Conservation (phyloP, 768 basidiomycete genomes). For the Leccinum subgranulosum region DNA sequence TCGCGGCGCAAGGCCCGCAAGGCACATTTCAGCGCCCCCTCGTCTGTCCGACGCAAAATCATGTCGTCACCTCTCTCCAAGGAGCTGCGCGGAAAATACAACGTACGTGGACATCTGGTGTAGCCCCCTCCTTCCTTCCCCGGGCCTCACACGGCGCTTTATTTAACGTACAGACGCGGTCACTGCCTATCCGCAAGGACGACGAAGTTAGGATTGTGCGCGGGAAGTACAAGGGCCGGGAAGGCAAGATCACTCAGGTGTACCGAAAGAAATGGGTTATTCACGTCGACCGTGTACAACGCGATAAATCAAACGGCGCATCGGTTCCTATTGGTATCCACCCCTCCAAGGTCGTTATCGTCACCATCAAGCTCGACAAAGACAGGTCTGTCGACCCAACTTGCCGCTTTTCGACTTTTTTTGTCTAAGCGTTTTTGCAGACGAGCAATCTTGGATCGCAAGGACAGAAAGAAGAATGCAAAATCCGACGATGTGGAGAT, state of each 20-base stretch:
- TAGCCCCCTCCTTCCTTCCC: not conserved
- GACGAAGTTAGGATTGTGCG: slow-evolving; percentile 97
- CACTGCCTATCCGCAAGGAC: slow-evolving; percentile 94
- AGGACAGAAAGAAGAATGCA: slow-evolving; percentile 68
- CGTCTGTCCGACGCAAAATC: slow-evolving; percentile 92
- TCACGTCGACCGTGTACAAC: slow-evolving; percentile 95
- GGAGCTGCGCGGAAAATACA: slow-evolving; percentile 90
- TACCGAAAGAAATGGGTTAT: slow-evolving; percentile 99
- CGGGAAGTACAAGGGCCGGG: slow-evolving; percentile 97
- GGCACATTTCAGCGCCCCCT: slow-evolving; percentile 95
- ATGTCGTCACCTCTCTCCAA: slow-evolving; percentile 97
- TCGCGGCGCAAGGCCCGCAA: slow-evolving; percentile 98
- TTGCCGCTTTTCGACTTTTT: not conserved
- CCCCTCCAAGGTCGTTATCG: slow-evolving; percentile 96
- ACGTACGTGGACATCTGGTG: slow-evolving; percentile 49
- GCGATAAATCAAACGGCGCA: slow-evolving; percentile 97
- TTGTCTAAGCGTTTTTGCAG: slow-evolving; percentile 35
- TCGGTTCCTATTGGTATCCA: slow-evolving; percentile 92
- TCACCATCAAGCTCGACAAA: slow-evolving; percentile 89
- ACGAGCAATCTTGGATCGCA: slow-evolving; percentile 84
- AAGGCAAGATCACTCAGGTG: slow-evolving; percentile 97
- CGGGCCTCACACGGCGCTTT: not conserved
- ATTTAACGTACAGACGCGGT: slow-evolving; percentile 59
- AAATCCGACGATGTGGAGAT: slow-evolving; percentile 69
- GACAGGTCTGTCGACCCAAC: slow-evolving; percentile 54